Conservation (phyloP, 768 basidiomycete genomes). For the Roridomyces roridus region DNA sequence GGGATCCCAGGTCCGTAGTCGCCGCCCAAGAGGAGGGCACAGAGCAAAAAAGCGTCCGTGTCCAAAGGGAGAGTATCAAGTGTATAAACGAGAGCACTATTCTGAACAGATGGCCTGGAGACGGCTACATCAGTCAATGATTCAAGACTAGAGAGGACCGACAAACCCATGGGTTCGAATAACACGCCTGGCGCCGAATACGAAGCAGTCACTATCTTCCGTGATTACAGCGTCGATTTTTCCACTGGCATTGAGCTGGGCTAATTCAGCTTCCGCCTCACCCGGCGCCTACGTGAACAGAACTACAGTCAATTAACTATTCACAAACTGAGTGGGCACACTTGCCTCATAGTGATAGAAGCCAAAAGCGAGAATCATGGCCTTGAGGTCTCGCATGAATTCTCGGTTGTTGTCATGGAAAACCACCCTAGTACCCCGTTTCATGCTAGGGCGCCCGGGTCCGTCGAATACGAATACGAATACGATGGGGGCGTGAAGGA, state of each 20-base stretch:
- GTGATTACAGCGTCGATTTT: constrained; percentile 2
- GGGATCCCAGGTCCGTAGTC: not conserved
- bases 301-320: too few relatives aligned
- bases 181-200: not conserved
- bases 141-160: not conserved
- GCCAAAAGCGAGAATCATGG: too few relatives aligned
- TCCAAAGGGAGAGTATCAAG: not conserved
- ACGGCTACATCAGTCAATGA: not conserved
- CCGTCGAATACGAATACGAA: too few relatives aligned
- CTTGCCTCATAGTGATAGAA: too few relatives aligned
- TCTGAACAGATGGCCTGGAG: not conserved
- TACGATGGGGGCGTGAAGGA: too few relatives aligned
- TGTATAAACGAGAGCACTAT: not conserved
- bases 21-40: not conserved
- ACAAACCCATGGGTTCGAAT: constrained; percentile 4
- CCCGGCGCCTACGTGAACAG: constrained; percentile 13
- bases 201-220: constrained; percentile 2
- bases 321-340: too few relatives aligned
- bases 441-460: too few relatives aligned
- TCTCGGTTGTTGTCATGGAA: too few relatives aligned
- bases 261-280: constrained; percentile 11
- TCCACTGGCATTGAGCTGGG: not conserved
- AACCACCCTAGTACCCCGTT: too few relatives aligned
- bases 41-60: not conserved
- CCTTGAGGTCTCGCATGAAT: too few relatives aligned